Base-by-base conservation (phyloP, 2,329 filamentous ascomycete genomes). In the Trichoderma sp. region DNA sequence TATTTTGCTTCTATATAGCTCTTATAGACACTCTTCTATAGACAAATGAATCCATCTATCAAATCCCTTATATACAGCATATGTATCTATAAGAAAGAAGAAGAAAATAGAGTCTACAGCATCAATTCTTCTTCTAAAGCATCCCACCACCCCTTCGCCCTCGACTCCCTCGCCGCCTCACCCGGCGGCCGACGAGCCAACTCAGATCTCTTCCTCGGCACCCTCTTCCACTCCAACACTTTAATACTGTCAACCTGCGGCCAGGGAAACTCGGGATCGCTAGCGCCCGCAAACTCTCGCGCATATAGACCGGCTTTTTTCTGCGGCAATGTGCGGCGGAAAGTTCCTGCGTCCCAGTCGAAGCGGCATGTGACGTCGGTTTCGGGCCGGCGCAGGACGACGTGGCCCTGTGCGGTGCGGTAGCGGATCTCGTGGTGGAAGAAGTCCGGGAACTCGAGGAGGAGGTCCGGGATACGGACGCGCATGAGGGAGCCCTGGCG, bases 381-480 rank as follows among this genome's bases (percentile, higher is more conserved):
- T 6, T 71, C 53, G 18, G 80, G 76, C 6, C 81, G 80, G 9
- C 75, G 14, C 18, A 85, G 75, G 4, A 66, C 53, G 59, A 84
- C 79, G 38, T 78, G 21, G 56, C 83, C 84, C 53, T 84, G 81
- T 5, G 79, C 77, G 3, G 81, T 83, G 60, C 83, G 83, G 76
- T 85, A 85, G 18, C 74, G 75, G 53, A 85, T 53, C 64, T 80
- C 68, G 11, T 76, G 74, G 21, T 77, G 80, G 56, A 85, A 77
- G 78, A 85, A 85, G 45, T 83, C 81, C 38, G 76, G 71, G 35
- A 83, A 84, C 45, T 85, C 83, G 29, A 75, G 74, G 29, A 85
- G 45, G 18, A 85, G 78, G 69, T 82, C 64, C 18, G 84, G 84
- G 62, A 85, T 50, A 64, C 78, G 29, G 35, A 68, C 71, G 4